Evolutionary conservation across 768 basidiomycete genomes (phyloP).

Genomic region (Cytidiella melzeri): DNA sequence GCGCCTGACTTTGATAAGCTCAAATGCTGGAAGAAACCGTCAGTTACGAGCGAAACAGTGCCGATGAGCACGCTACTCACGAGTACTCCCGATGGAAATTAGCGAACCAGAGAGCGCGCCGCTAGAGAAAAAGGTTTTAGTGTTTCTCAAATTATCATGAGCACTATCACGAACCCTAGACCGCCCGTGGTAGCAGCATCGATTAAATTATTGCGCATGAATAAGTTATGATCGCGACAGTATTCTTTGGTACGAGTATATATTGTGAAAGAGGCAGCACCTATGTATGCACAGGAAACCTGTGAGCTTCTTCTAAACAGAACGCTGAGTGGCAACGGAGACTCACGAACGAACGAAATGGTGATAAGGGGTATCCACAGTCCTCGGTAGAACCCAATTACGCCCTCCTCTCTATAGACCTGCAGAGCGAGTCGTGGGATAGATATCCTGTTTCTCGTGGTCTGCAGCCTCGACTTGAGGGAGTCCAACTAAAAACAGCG

Average conservation of each 20-base stretch:
- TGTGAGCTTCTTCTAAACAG: neutral
- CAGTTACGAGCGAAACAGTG: constrained; percentile 14
- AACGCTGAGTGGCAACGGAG: constrained; percentile 1
- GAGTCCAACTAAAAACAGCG: constrained; percentile 65
- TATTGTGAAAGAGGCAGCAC: constrained; percentile 88
- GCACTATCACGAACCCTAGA: constrained; percentile 34
- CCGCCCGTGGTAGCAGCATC: constrained; percentile 77
- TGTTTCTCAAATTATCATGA: neutral
- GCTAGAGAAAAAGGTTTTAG: constrained; percentile 24
- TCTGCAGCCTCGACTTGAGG: constrained; percentile 90
- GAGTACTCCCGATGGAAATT: constrained; percentile 85
- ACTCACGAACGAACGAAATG: constrained; percentile 93
- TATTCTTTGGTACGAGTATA: constrained; percentile 80
- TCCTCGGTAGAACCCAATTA: constrained; percentile 86
- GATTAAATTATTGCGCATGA: constrained; percentile 51
- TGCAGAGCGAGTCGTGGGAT: constrained; percentile 65
- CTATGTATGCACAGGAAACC: too few species aligned
- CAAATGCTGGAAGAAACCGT: constrained; percentile 54
- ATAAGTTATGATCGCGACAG: constrained; percentile 51
- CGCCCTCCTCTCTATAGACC: constrained; percentile 81
- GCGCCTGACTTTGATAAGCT: constrained; percentile 91
- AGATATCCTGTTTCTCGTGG: constrained; percentile 67
- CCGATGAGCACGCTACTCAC: constrained; percentile 41
- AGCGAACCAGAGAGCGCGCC: constrained; percentile 86
- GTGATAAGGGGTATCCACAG: constrained; percentile 91